Evolutionary conservation across 176 grass and related monocot genomes (phyloP), one percentile per base, ranked within the genome.

Genomic region (Neostapfia colusana): DNA sequence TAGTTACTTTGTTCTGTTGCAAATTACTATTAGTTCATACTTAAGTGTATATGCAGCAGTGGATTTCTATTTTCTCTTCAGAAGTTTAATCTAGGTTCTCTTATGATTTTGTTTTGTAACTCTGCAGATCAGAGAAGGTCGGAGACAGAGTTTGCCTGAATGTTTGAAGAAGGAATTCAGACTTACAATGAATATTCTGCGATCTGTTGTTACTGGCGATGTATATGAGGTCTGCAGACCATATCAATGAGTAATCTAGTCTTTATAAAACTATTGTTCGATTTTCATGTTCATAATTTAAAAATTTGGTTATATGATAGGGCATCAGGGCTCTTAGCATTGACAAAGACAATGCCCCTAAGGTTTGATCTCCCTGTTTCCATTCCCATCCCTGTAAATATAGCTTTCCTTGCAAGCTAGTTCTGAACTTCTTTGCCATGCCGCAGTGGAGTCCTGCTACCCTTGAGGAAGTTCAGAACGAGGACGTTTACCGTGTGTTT

Each of bases 101-200:
- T 77, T 14, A 37, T 34, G 44, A 62, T 84, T 74, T 46, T 37
- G 7, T 69, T 76, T 75, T 72, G 6, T 20, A 63, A 64, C 24
- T 38, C 20, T 82, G 75, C 69, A 98, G 95, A 85, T 98, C 80
- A 67, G 89, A 65, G 85, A 88, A 79, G 91, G 87, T 62, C 88
- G 87, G 74, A 88, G 86, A 63, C 87, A 94, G 83, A 88, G 85
- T 63, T 78, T 98, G 65, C 28, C 87, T 65, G 95, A 98, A 73
- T 95, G 91, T 49, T 77, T 98, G 73, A 90, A 77, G 69, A 98
- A 98, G 81, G 95, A 98, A 85, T 98, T 98, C 82, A 88, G 95
- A 58, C 85, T 98, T 72, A 94, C 95, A 75, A 90, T 95, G 68
- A 98, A 98, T 40, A 85, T 90, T 38, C 81, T 98, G 6, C 84